Percentiles rank a stretch among this genome's conserved stretches.
Conservation (phyloP, 768 basidiomycete species). For the Cantharellus anzutake region DNA sequence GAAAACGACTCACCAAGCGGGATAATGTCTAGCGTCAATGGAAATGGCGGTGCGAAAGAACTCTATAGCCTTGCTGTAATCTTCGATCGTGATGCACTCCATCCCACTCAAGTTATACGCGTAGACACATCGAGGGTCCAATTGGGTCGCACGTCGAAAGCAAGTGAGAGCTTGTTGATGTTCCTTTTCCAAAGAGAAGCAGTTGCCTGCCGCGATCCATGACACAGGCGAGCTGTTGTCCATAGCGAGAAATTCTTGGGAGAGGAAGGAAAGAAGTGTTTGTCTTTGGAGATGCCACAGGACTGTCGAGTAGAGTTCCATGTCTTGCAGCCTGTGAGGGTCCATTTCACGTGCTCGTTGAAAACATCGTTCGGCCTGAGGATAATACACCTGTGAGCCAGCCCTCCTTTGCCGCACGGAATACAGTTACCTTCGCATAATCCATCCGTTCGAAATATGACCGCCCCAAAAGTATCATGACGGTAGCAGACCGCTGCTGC, state of each 20-base stretch:
- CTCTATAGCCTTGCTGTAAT: conserved; percentile 75
- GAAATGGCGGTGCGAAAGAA: conserved; percentile 87
- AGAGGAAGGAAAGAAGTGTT: conserved; percentile 74
- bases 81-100: conserved; percentile 82
- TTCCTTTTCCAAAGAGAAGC: conserved; percentile 90
- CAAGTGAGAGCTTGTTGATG: conserved; percentile 83
- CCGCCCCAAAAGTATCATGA: conserved; percentile 65
- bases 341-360: conserved; percentile 60
- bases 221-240: conserved; percentile 67
- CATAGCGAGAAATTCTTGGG: conserved; percentile 79
- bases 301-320: conserved; percentile 92
- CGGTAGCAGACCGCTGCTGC: conserved; percentile 59
- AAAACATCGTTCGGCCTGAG: conserved; percentile 80
- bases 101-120: conserved; percentile 94
- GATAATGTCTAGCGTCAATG: conserved; percentile 86
- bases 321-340: conserved; percentile 78
- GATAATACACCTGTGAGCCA: conserved; percentile 1
- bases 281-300: conserved; percentile 84
- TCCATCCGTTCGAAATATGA: conserved; percentile 82
- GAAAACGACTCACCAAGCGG: conserved; percentile 66
- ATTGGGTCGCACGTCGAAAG: conserved; percentile 76
- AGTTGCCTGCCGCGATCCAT: conserved; percentile 94
- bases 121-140: conserved; percentile 84
- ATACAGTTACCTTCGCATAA: conserved; percentile 47
- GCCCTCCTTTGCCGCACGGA: conserved; percentile 9